These are phyloP conservation scores for Xylaria hypoxylon DNA, from an alignment of 2,329 filamentous ascomycete species.

Conservation along the genomic window DNA sequence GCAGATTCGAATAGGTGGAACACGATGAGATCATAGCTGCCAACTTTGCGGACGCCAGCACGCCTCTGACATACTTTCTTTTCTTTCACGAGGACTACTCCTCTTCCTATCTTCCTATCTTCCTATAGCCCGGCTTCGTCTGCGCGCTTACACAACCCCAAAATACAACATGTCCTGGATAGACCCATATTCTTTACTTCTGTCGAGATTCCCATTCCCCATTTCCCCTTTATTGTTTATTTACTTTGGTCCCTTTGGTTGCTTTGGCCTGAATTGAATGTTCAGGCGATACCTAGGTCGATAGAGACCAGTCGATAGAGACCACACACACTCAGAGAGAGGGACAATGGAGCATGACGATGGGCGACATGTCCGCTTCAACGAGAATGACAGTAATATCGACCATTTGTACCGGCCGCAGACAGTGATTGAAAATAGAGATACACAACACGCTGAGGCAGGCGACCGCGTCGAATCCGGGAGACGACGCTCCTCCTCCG, in stretches of 20 bases:
- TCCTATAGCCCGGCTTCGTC: too few relatives aligned
- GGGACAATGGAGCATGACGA: background rate
- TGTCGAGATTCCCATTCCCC: slow-evolving; percentile 1
- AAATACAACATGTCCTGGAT: slow-evolving; percentile 2
- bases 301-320: background rate
- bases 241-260: background rate
- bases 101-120: too few relatives aligned
- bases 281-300: background rate
- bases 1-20: slow-evolving; percentile 1
- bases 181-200: background rate
- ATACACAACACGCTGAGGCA: slow-evolving; percentile 24
- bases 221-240: background rate
- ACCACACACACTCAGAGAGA: too few relatives aligned
- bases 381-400: background rate
- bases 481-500: slow-evolving; percentile 46
- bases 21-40: slow-evolving; percentile 38
- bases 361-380: slow-evolving; percentile 36
- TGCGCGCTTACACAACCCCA: background rate
- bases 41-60: slow-evolving; percentile 10
- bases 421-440: slow-evolving; percentile 20
- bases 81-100: background rate
- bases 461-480: slow-evolving; percentile 17
- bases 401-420: slow-evolving; percentile 35
- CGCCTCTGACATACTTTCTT: slow-evolving; percentile 14
- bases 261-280: background rate